phyloP scores from a whole-genome alignment of 192 early-diverging fungal species.

The Neocallimastix lanati region DNA sequence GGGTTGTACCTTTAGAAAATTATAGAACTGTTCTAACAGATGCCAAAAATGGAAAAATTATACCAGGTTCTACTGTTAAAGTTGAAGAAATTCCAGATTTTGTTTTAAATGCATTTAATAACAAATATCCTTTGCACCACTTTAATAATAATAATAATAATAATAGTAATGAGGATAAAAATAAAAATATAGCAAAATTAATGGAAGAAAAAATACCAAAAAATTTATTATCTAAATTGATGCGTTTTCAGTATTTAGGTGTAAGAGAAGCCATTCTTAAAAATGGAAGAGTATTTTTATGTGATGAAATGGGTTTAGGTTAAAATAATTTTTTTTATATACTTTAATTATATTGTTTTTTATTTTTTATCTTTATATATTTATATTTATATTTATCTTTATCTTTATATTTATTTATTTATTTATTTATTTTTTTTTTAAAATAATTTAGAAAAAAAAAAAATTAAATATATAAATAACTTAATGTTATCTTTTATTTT shows the following conservation, averaged over 20 bases:
- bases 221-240: not conserved
- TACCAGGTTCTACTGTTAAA: not conserved
- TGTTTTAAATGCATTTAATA: not conserved
- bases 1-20: not conserved
- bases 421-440: no score
- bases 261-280: not conserved
- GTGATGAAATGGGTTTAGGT: not conserved
- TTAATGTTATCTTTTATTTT: no score
- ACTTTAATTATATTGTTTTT: no score
- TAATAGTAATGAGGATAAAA: not conserved
- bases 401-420: no score
- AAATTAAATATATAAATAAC: no score
- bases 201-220: not conserved
- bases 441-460: no score
- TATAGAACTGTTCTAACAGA: not conserved
- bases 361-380: no score
- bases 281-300: not conserved
- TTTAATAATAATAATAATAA: no score
- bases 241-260: not conserved
- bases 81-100: not conserved
- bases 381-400: no score
- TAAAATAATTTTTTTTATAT: no score
- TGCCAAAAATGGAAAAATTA: not conserved
- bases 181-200: not conserved
- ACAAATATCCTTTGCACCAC: not conserved